These are phyloP conservation scores for Parsonsia alboflavescens DNA, from an alignment of 257 asterid genomes.

Conservation along the genomic window DNA sequence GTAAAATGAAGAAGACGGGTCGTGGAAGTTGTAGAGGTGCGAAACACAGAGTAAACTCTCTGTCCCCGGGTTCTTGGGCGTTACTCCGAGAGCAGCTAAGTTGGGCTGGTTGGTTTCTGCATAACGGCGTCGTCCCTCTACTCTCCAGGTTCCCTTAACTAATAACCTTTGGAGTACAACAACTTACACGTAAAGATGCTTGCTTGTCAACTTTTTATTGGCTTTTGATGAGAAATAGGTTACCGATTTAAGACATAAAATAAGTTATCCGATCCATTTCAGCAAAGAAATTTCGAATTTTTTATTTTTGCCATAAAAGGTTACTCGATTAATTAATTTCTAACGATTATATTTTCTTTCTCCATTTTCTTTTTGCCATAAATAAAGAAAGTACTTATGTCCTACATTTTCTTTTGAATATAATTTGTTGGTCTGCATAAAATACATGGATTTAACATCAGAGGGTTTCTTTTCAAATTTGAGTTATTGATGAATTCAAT, in stretches of 20 bases:
- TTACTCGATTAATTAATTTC: too few relatives aligned
- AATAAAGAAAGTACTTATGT: too few relatives aligned
- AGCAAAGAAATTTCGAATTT: too few relatives aligned
- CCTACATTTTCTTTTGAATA: too few relatives aligned
- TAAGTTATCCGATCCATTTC: too few relatives aligned
- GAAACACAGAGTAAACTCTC: not conserved
- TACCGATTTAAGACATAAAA: not conserved
- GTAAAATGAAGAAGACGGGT: not conserved
- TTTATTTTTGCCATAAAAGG: too few relatives aligned
- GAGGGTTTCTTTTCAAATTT: too few relatives aligned
- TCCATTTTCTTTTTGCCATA: too few relatives aligned
- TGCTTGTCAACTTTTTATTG: not conserved
- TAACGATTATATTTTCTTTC: too few relatives aligned
- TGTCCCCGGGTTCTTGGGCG: not conserved
- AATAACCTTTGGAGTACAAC: not conserved
- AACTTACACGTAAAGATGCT: not conserved
- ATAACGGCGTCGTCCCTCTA: conserved; percentile 11
- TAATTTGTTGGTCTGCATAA: too few relatives aligned
- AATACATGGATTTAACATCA: too few relatives aligned
- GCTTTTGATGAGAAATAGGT: not conserved
- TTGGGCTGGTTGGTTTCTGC: not conserved
- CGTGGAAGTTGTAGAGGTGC: not conserved
- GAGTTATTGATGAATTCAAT: too few relatives aligned
- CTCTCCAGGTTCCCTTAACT: not conserved
- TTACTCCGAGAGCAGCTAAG: not conserved